Evolutionary conservation across 139 green algal species (phyloP).

Genomic region (Tetradesmus obliquus): DNA sequence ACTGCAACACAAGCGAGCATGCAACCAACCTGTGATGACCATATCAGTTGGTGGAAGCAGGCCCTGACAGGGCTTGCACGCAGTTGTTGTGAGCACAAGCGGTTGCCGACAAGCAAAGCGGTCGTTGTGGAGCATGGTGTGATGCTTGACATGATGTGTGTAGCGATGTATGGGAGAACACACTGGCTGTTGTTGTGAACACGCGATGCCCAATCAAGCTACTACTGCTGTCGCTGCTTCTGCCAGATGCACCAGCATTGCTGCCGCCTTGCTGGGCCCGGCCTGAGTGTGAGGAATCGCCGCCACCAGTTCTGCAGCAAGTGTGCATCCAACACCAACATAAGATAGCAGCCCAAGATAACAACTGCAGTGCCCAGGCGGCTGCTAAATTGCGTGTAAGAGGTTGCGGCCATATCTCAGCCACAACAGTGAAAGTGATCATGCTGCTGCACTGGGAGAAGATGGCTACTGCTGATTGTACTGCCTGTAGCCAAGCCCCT

Average conservation of each 20-base stretch:
- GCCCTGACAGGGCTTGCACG: no score
- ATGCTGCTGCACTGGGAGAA: background rate
- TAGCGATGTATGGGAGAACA: background rate
- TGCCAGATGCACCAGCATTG: background rate
- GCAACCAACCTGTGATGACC: no score
- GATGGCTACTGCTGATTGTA: background rate
- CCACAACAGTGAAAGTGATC: constrained; percentile 43
- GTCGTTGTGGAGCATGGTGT: no score
- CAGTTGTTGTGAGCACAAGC: background rate
- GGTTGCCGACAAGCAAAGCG: background rate
- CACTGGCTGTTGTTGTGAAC: background rate
- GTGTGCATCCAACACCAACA: background rate
- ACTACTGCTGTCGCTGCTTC: background rate
- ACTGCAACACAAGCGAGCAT: no score
- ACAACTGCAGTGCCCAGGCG: background rate
- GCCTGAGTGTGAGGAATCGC: background rate
- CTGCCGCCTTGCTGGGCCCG: background rate
- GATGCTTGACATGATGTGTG: no score
- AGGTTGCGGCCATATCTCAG: background rate
- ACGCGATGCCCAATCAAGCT: background rate
- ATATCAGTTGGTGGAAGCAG: no score
- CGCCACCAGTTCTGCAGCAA: background rate
- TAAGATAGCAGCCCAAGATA: constrained; percentile 2
- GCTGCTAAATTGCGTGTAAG: constrained; percentile 21
- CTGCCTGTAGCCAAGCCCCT: background rate